These are phyloP conservation scores for Cucurbita argyrosperma DNA, from an alignment of 306 rosid species.

Conservation along the genomic window DNA sequence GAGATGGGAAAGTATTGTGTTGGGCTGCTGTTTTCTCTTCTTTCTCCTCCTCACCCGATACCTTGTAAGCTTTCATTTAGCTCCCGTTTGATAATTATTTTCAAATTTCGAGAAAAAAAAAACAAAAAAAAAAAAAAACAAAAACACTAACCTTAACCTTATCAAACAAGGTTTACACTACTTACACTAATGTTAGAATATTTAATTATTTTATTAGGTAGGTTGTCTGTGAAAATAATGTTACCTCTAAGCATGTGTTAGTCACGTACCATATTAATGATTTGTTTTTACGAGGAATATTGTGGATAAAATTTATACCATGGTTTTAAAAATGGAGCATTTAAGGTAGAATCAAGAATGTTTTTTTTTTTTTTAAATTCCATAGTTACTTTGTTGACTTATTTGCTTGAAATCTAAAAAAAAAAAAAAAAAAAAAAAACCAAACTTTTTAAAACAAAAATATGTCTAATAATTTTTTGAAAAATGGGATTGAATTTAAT, in stretches of 20 bases:
- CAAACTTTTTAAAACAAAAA: not conserved
- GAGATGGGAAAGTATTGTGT: conserved; percentile 38
- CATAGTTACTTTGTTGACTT: not conserved
- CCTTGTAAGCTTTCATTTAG: conserved; percentile 12
- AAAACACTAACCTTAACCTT: too few species aligned
- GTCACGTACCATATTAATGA: not conserved
- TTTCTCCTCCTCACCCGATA: conserved; percentile 24
- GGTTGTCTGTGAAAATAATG: not conserved
- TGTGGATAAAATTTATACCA: not conserved
- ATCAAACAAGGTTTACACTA: too few species aligned
- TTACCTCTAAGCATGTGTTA: not conserved
- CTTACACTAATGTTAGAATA: too few species aligned
- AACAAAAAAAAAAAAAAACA: too few species aligned
- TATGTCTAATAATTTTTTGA: not conserved
- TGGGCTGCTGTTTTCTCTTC: conserved; percentile 32
- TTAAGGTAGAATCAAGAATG: too few species aligned
- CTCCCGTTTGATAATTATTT: not conserved
- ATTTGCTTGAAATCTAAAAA: too few species aligned
- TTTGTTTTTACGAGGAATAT: not conserved
- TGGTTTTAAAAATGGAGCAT: not conserved
- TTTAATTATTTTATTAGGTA: not conserved
- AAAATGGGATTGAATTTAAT: too few species aligned
- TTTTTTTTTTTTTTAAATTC: too few species aligned
- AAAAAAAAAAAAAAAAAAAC: not conserved
- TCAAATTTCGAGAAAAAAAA: not conserved